These are phyloP conservation scores for Starmera dryadoides DNA, from an alignment of 805 yeast species.

Conservation along the genomic window DNA sequence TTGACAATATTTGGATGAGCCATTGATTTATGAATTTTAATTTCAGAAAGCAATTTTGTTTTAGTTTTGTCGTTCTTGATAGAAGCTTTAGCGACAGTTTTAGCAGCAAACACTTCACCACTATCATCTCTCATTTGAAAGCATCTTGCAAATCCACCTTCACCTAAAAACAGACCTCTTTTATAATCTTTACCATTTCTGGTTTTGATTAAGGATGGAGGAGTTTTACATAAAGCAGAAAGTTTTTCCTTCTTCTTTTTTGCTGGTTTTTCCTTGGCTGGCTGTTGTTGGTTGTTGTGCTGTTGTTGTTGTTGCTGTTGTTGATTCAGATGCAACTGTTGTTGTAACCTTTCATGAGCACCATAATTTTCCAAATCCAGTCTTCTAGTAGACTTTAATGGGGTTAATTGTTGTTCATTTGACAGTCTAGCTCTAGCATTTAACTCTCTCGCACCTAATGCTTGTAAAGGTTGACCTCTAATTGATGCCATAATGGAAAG, in stretches of 20 bases:
- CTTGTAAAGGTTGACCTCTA: conserved; percentile 34
- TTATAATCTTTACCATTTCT: conserved; percentile 83
- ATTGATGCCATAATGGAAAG: conserved; percentile 19
- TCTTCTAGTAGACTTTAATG: conserved; percentile 22
- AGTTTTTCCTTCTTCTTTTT: conserved; percentile 84
- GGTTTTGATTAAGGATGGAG: conserved; percentile 88
- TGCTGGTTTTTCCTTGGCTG: conserved; percentile 21
- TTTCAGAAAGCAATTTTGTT: conserved; percentile 77
- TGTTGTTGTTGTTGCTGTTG: conserved; percentile 9
- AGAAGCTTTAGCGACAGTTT: conserved; percentile 95
- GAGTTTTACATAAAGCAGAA: conserved; percentile 89
- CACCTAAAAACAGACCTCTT: conserved; percentile 87
- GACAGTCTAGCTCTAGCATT: conserved; percentile 19
- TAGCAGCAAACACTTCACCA: conserved; percentile 89
- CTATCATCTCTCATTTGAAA: conserved; percentile 90
- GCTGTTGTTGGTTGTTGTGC: conserved; percentile 15
- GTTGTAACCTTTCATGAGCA: conserved; percentile 2
- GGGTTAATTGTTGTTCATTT: conserved; percentile 14
- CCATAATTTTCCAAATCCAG: conserved; percentile 11
- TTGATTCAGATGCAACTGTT: conserved; percentile 12
- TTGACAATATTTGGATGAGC: conserved; percentile 85
- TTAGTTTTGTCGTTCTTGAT: conserved; percentile 87
- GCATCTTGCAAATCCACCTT: conserved; percentile 98
- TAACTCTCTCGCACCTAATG: conserved; percentile 25
- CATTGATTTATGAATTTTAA: conserved; percentile 89